Percentiles rank a stretch among this genome's conserved stretches.
Conservation (phyloP, 129 eudicot genomes). For the Saussurea involucrata region DNA sequence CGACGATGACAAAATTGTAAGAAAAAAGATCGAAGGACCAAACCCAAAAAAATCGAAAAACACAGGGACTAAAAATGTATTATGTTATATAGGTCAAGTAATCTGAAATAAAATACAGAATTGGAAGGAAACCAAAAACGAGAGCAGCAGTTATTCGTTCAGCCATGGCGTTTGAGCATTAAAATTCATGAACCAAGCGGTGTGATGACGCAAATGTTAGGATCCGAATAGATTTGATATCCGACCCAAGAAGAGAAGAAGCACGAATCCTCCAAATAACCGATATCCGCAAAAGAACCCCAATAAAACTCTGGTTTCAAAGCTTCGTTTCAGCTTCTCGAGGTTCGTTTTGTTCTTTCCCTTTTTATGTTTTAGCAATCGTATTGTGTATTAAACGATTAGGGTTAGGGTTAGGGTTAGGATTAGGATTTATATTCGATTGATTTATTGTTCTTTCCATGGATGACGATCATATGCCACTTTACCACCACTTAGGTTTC, state of each 20-base stretch:
- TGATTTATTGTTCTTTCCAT: not conserved
- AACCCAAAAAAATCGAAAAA: not conserved
- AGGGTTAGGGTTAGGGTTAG: not conserved
- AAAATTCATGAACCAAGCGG: not conserved
- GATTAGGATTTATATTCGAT: not conserved
- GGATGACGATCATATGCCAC: not conserved
- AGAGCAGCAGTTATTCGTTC: not conserved
- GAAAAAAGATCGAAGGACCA: not conserved
- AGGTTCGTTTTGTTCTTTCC: constrained; percentile 8
- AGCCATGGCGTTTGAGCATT: not conserved
- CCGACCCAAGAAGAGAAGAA: not conserved
- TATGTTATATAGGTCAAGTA: not conserved
- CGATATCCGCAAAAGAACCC: not conserved
- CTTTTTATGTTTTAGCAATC: not conserved
- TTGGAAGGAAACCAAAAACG: not conserved
- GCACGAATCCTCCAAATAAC: not conserved
- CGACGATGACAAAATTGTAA: too few relatives aligned
- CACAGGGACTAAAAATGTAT: not conserved
- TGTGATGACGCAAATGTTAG: not conserved
- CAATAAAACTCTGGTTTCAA: not conserved
- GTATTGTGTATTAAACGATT: not conserved
- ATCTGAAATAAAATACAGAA: not conserved
- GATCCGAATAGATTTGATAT: not conserved
- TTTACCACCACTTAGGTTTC: too few relatives aligned
- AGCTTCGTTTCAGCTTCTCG: not conserved